Evolutionary conservation across 129 eudicot species (phyloP).

Genomic region (Arctium minus): DNA sequence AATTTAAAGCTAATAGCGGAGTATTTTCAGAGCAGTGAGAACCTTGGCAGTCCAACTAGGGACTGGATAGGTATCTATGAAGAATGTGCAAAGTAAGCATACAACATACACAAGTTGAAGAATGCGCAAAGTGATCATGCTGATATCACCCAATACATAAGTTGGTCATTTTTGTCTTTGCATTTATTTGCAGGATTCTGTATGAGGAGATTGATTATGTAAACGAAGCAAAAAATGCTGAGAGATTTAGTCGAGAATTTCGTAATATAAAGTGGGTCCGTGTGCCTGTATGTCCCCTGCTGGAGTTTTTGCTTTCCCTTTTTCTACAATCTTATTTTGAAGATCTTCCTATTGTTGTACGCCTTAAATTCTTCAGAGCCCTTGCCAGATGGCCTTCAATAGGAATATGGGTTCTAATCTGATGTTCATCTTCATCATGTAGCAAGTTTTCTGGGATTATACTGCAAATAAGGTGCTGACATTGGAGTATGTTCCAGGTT

Average conservation of each 20-base stretch:
- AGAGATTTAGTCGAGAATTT: conserved; percentile 90
- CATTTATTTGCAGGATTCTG: conserved; percentile 61
- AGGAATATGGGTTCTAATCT: neutral
- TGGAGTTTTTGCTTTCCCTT: neutral
- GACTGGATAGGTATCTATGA: conserved; percentile 96
- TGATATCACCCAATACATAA: neutral
- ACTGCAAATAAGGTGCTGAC: conserved; percentile 93
- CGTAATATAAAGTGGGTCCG: conserved; percentile 99
- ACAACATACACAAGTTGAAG: neutral
- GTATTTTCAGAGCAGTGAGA: conserved; percentile 85
- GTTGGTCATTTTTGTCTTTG: neutral
- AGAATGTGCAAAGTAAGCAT: conserved; percentile 87
- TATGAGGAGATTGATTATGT: conserved; percentile 95
- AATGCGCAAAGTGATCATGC: neutral
- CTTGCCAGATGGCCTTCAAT: neutral
- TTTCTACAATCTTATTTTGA: neutral
- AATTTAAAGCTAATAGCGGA: conserved; percentile 81
- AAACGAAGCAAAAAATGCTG: conserved; percentile 98
- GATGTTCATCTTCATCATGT: conserved; percentile 1
- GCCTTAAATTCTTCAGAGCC: neutral
- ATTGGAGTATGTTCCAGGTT: conserved; percentile 97
- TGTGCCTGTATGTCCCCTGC: conserved; percentile 87
- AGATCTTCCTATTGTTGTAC: neutral
- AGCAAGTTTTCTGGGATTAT: conserved; percentile 96
- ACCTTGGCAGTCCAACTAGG: conserved; percentile 81